Evolutionary conservation across 768 basidiomycete species (phyloP), one percentile per base, ranked within the genome.

Genomic region (Pleurotus giganteus): DNA sequence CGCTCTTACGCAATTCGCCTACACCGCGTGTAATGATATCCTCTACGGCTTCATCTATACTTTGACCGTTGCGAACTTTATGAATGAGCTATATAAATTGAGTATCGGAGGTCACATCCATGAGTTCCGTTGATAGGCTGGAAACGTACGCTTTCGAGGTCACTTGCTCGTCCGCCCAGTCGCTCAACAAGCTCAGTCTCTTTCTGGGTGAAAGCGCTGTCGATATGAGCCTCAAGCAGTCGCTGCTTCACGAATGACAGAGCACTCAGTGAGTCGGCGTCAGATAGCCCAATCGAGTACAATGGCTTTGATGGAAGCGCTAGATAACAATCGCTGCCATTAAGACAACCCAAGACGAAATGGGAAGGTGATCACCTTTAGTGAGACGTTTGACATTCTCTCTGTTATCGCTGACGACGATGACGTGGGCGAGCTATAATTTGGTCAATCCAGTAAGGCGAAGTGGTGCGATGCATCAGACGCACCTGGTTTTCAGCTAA

Each of bases 101-200:
- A 58, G 7, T 54, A 55, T 12, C 32, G 32, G 8, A 8, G 32
- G 8, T 34, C 32, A 15, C 15, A 15, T 13, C 6, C 15, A 41
- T 8, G 3, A 13, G 50, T 15, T 15, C 26, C 2, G 13, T 32
- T 3, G 21, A 39, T 36, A 37, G 36, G 26, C 7, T 21, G 50
- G 29, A 51, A 9, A 72, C 88, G 61, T 57, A 93, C 92, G 43
- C 80, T 86, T 65, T 93, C 88, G 19, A 97, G 82, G 64, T 97
- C 94, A 58, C 88, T 91, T 45, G 94, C 87, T 13, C 97, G 81
- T 27, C 97, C 97, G 32, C 97, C 97, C 0, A 98, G 80, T 21
- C 85, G 81, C 47, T 85, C 77, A 23, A 99, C 77, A 54, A 81
- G 77, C 28, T 74, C 64, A 11, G 73, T 72, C 59, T 93, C 83